Conservation (phyloP, 106 monocot genomes). For the Apostasia ramifera region DNA sequence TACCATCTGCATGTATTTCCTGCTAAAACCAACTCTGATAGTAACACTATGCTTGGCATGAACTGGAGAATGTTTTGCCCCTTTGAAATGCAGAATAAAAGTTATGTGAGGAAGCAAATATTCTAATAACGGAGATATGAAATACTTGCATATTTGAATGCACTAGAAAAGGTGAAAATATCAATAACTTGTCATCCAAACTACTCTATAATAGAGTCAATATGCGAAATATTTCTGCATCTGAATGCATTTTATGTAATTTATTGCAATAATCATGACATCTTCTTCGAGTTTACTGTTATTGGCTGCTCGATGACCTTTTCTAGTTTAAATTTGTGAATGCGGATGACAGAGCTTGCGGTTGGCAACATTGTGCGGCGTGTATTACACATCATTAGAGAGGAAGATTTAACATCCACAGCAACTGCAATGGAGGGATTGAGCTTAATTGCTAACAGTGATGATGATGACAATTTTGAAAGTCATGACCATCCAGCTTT, state of each 20-base stretch:
- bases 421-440: constrained; percentile 61
- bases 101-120: no score
- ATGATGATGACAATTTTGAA: constrained; percentile 62
- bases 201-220: no score
- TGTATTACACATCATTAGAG: constrained; percentile 88
- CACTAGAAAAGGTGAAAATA: not conserved
- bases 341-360: constrained; percentile 63
- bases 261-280: not conserved
- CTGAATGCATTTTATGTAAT: no score
- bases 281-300: not conserved
- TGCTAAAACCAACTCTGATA: no score
- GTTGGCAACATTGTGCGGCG: constrained; percentile 95
- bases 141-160: not conserved
- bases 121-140: no score
- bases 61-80: no score
- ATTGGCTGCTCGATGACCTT: not conserved
- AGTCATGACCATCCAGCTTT: constrained; percentile 34
- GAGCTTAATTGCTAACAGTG: constrained; percentile 55
- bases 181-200: no score
- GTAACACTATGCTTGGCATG: no score
- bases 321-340: not conserved
- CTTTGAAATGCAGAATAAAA: no score
- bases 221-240: no score
- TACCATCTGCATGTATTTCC: no score
- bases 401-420: constrained; percentile 78